Evolutionary conservation across 2,329 filamentous ascomycete genomes (phyloP).

Genomic region (Colletotrichum truncatum): DNA sequence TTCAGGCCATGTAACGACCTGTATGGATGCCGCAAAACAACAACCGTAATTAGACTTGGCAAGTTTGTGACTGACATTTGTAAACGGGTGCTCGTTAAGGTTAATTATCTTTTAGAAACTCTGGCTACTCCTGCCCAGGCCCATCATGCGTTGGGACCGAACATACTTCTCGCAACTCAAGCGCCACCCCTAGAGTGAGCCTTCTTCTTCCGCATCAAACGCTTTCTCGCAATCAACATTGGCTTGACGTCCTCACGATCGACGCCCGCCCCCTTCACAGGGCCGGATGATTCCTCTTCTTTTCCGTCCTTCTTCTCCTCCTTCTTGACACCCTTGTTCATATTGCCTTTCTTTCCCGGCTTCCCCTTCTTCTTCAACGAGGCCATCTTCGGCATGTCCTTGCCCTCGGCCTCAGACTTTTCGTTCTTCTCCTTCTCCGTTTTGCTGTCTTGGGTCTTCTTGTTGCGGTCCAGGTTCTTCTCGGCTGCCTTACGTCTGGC

Average conservation of each 20-base stretch:
- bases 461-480: constrained; percentile 38
- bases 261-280: constrained; percentile 20
- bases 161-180: background rate
- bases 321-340: constrained; percentile 42
- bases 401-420: constrained; percentile 38
- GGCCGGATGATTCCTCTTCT: constrained; percentile 30
- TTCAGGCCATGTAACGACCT: too few relatives aligned
- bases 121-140: too few relatives aligned
- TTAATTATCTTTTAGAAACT: too few relatives aligned
- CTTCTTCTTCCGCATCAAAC: constrained; percentile 79
- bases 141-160: background rate
- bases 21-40: too few relatives aligned
- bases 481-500: constrained; percentile 66
- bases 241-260: constrained; percentile 60
- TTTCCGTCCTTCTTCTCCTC: constrained; percentile 46
- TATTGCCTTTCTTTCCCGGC: constrained; percentile 37
- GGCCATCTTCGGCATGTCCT: constrained; percentile 42
- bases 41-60: too few relatives aligned
- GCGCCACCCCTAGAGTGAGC: constrained; percentile 44
- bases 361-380: constrained; percentile 44
- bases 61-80: too few relatives aligned
- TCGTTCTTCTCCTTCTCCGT: constrained; percentile 43
- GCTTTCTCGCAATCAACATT: constrained; percentile 86
- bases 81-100: too few relatives aligned
- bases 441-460: constrained; percentile 35